Conservation (phyloP, 148 eudicot species). For the Camellia japonica region DNA sequence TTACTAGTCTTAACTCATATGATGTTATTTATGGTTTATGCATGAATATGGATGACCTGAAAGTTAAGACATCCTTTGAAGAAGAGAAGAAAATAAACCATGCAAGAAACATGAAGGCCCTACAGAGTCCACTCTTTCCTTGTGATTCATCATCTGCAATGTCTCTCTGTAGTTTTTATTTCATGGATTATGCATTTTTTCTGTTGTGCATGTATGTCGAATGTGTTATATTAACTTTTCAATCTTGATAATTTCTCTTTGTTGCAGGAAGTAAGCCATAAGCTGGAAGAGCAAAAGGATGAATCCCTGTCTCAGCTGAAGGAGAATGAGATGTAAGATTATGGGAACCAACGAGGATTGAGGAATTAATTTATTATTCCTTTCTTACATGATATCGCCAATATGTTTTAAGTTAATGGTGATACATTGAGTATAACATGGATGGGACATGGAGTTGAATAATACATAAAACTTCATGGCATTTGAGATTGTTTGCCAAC, state of each 20-base stretch:
- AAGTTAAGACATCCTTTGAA: not conserved
- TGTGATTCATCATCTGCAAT: not conserved
- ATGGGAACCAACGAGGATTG: slow-evolving; percentile 15
- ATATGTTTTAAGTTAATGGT: not conserved
- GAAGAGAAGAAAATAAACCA: not conserved
- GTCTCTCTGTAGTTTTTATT: not conserved
- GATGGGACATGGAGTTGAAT: not conserved
- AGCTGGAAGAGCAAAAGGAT: slow-evolving; percentile 89
- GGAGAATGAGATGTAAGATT: slow-evolving; percentile 90
- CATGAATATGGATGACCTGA: too few species aligned
- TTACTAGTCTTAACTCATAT: too few species aligned
- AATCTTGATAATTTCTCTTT: not conserved
- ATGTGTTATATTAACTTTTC: slow-evolving; percentile 1
- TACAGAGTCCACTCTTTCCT: not conserved
- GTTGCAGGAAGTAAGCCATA: slow-evolving; percentile 78
- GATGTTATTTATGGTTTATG: too few species aligned
- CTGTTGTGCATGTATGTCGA: not conserved
- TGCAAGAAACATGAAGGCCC: slow-evolving; percentile 4
- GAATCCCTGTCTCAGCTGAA: slow-evolving; percentile 82
- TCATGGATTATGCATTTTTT: not conserved
- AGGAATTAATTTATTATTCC: not conserved
- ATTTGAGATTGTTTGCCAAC: not conserved
- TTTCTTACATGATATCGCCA: not conserved
- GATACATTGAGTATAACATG: not conserved
- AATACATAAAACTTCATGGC: not conserved